phyloP scores from a whole-genome alignment of 768 basidiomycete species.

The Panaeolus papilionaceus region DNA sequence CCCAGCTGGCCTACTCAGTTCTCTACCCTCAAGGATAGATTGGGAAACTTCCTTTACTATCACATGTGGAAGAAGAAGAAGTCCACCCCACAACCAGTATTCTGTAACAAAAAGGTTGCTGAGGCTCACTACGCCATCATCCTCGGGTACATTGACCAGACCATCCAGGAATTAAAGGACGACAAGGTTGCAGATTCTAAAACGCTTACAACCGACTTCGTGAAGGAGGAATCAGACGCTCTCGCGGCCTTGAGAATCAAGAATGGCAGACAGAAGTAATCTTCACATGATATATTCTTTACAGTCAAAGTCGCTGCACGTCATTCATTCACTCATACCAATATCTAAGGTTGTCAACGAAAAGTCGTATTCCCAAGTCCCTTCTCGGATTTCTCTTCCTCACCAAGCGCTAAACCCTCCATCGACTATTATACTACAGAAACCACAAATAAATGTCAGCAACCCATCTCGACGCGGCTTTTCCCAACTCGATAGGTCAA shows the following conservation, averaged over 20 bases:
- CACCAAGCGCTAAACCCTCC: not conserved
- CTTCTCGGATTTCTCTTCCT: not conserved
- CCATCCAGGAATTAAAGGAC: not conserved
- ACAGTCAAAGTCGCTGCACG: no score
- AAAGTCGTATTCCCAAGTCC: no score
- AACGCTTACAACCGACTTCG: not conserved
- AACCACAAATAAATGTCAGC: not conserved
- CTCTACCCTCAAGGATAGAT: not conserved
- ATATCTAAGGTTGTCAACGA: no score
- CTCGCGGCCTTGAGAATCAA: not conserved
- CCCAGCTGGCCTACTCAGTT: not conserved
- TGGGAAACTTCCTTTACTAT: not conserved
- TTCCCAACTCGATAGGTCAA: no score
- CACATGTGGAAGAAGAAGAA: not conserved
- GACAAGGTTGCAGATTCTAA: not conserved
- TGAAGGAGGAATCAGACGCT: not conserved
- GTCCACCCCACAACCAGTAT: not conserved
- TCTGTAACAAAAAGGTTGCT: not conserved
- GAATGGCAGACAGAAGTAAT: no score
- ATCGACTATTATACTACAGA: not conserved
- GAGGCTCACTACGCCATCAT: not conserved
- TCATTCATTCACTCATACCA: no score
- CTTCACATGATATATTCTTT: no score
- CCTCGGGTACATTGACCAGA: not conserved
- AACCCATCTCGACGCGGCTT: no score